Base-by-base conservation (phyloP, 2,329 filamentous ascomycete genomes). In the Monosporascus ibericus region DNA sequence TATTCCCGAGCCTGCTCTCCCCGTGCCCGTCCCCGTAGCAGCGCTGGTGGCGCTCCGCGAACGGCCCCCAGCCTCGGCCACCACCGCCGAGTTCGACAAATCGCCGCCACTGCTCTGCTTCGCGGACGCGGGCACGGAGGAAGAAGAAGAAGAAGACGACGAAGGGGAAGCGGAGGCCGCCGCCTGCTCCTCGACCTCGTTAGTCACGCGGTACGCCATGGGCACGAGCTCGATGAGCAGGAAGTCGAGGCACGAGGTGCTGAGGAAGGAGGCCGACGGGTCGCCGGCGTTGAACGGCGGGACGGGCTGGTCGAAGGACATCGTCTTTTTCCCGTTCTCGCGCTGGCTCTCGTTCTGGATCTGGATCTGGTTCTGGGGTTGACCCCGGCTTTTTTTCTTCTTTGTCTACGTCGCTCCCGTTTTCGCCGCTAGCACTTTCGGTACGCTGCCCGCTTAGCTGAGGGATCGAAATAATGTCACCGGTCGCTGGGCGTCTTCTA, bases 201-300 rank as follows among this genome's bases (percentile, higher is more conserved):
- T 82, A 22, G 90, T 86, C 56, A 97, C 80, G 59, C 94, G 85
- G 71, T 95, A 90, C 5, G 92, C 89, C 77, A 97, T 87, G 39
- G 94, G 94, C 17, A 99, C 94, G 51, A 99, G 83, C 75, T 99
- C 94, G 68, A 97, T 97, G 62, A 99, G 82, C 52, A 99, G 82
- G 62, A 99, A 87, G 72, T 99, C 94, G 63, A 99, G 84, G 68
- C 88, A 91, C 47, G 92, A 94, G 52, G 87, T 84, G 73, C 82
- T 87, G 63, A 96, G 79, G 73, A 92, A 88, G 55, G 84, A 83
- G 53, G 88, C 87, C 54, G 78, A 78, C 38, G 89, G 87, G 71
- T 95, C 90, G 59, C 80, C 80, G 61, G 84, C 76, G 70, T 86
- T 87, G 75, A 82, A 86, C 15, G 84, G 82, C 2, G 85, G 85